phyloP scores from a whole-genome alignment of 2,329 filamentous ascomycete species.

The Elsinoe necatrix region DNA sequence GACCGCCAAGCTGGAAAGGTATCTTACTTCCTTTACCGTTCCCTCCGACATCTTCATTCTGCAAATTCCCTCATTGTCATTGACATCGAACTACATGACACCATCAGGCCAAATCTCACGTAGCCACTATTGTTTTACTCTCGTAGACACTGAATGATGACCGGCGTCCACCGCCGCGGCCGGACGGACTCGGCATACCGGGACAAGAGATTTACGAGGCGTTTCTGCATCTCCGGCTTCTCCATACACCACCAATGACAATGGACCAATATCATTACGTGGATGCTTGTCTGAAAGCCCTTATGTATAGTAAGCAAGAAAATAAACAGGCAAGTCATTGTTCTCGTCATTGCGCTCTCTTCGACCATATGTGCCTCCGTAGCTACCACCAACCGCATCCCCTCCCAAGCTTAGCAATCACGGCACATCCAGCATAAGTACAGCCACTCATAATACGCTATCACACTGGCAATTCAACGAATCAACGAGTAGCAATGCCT shows the following conservation, averaged over 20 bases:
- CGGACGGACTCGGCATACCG: not conserved
- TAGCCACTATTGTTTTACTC: not conserved
- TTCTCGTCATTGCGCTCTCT: not conserved
- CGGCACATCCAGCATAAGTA: not conserved
- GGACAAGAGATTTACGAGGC: slow-evolving; percentile 2
- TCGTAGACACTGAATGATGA: not conserved
- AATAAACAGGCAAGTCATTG: slow-evolving; percentile 1
- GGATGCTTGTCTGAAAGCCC: not conserved
- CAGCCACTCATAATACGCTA: not conserved
- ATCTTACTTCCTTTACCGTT: not conserved
- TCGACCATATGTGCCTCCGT: not conserved
- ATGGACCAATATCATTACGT: slow-evolving; percentile 1
- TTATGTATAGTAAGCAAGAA: not conserved
- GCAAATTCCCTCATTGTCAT: not conserved
- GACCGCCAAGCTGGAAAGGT: not conserved
- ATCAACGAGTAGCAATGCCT: slow-evolving; percentile 29
- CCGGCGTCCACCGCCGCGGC: not conserved
- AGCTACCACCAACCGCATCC: not conserved
- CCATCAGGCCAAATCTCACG: not conserved
- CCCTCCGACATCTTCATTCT: not conserved
- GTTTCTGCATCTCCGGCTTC: slow-evolving; percentile 7
- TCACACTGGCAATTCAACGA: not conserved
- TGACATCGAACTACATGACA: not conserved
- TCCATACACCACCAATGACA: not conserved
- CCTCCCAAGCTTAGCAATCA: not conserved